Base-by-base conservation (phyloP, 2,329 filamentous ascomycete genomes). In the Aspergillus ruber region DNA sequence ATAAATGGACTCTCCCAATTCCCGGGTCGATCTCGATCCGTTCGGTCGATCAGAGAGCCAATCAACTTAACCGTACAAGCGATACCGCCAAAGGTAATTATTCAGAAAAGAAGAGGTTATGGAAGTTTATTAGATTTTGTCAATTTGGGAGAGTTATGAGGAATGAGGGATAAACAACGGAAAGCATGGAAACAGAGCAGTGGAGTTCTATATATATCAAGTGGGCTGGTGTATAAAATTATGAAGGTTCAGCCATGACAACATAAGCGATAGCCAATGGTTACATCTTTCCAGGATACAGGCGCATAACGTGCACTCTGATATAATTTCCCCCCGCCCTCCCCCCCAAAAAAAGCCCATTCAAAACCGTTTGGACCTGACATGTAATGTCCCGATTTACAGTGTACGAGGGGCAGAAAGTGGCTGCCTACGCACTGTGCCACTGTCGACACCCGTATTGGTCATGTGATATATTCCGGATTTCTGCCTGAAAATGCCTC, bases 11-110 rank as follows among this genome's bases (percentile, higher is more conserved):
- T 12, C 25, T 29, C 55, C 35, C 15, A 38, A 52, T 49, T 49
- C 51, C 50, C 50, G 53, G 53, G 55, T 52, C 51, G 57, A 62
- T 64, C 59, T 52, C 44, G 59, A 62, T 65, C 61, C 54, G 50
- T 50, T 52, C 56, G 54, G 57, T 56, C 59, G 56, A 63, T 59
- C 60, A 49, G 49, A 21, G 38, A 54, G 32, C 36, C 52, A 53
- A 50, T 23, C 33, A 35, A 35, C 25, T 29, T 4, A 10, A 10
- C 9, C 25, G 13, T n/a, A 17, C 4, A 17, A 9, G 13, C 33
- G 33, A 35, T 17, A 35, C 33, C 33, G 33, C 33, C 33, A 35
- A n/a, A 17, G 8, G n/a, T n/a, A 17, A 35, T n/a, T 35, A n/a
- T 17, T 35, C 15, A 17, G 33, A 35, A n/a, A 17, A 17, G 15